Conservation (phyloP, 345 rosid genomes). For the Rhodamnia rubescens region DNA sequence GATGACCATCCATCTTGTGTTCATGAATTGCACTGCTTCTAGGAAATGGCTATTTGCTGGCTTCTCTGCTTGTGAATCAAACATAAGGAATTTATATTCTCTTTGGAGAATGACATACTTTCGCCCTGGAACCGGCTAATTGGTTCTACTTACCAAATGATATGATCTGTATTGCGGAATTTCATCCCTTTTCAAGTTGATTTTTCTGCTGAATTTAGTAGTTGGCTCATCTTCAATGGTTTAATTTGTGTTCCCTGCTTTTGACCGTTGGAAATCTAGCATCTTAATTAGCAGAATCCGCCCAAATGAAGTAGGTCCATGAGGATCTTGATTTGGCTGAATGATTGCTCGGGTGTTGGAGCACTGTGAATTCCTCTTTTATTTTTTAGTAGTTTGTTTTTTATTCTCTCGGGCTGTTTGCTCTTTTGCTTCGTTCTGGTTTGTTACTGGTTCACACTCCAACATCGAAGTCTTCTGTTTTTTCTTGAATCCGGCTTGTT, state of each 20-base stretch:
- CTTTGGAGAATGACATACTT: not conserved
- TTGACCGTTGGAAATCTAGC: not conserved
- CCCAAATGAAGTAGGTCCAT: not conserved
- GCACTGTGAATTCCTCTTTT: not conserved
- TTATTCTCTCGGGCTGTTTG: not conserved
- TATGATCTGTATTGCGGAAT: not conserved
- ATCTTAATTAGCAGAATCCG: not conserved
- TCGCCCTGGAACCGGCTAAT: not conserved
- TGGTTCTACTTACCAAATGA: not conserved
- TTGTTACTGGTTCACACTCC: not conserved
- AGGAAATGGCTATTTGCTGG: not conserved
- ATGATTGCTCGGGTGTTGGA: not conserved
- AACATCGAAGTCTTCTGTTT: not conserved
- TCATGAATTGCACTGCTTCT: not conserved
- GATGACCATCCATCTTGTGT: not conserved
- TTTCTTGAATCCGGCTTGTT: not conserved
- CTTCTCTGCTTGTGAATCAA: not conserved
- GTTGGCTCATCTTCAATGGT: not conserved
- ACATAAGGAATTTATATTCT: not conserved
- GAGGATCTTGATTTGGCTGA: not conserved
- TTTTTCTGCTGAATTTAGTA: not conserved
- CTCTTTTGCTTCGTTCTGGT: not conserved
- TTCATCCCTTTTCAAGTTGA: not conserved
- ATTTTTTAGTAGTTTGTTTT: not conserved
- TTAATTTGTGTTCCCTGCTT: not conserved